Conservation (phyloP, 192 early-diverging fungal genomes). For the Coemansia sp. region DNA sequence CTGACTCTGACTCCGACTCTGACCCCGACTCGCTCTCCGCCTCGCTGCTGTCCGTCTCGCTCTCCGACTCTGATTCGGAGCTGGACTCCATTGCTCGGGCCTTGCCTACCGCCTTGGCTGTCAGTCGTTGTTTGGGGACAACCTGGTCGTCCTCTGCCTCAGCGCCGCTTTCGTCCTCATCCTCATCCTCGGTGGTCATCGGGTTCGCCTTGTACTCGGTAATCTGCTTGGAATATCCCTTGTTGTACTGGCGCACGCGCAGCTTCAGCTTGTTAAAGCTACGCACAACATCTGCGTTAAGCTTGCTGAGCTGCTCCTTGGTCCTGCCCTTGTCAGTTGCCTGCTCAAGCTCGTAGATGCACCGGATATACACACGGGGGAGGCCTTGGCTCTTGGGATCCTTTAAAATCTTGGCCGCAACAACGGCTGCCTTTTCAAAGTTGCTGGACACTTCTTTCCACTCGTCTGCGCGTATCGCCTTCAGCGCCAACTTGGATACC, state of each 20-base stretch:
- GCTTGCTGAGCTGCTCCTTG: slow-evolving; percentile 79
- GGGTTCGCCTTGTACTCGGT: slow-evolving; percentile 61
- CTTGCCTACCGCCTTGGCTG: slow-evolving; percentile 10
- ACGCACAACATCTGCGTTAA: slow-evolving; percentile 77
- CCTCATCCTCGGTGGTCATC: slow-evolving; percentile 38
- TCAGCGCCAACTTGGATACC: slow-evolving; percentile 65
- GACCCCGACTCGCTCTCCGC: slow-evolving; percentile 9
- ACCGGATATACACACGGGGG: slow-evolving; percentile 36
- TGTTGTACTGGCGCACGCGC: slow-evolving; percentile 87
- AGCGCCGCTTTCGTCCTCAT: slow-evolving; percentile 13
- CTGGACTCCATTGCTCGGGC: slow-evolving; percentile 7
- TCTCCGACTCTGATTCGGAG: slow-evolving; percentile 7
- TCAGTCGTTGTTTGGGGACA: slow-evolving; percentile 1
- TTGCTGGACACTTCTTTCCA: slow-evolving; percentile 68
- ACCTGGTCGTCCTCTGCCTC: slow-evolving; percentile 14
- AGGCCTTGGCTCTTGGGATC: slow-evolving; percentile 26
- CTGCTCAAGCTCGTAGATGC: slow-evolving; percentile 76
- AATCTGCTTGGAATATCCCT: slow-evolving; percentile 71
- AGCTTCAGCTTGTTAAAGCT: slow-evolving; percentile 92
- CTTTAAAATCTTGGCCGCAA: slow-evolving; percentile 59
- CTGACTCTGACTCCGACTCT: slow-evolving; percentile 13
- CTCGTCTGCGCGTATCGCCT: slow-evolving; percentile 82
- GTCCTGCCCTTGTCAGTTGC: slow-evolving; percentile 62
- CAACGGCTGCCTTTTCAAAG: slow-evolving; percentile 83
- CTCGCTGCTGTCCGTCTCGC: neutral